Conservation (phyloP, 2,329 filamentous ascomycete species). For the Ceratocystiopsis sp. region DNA sequence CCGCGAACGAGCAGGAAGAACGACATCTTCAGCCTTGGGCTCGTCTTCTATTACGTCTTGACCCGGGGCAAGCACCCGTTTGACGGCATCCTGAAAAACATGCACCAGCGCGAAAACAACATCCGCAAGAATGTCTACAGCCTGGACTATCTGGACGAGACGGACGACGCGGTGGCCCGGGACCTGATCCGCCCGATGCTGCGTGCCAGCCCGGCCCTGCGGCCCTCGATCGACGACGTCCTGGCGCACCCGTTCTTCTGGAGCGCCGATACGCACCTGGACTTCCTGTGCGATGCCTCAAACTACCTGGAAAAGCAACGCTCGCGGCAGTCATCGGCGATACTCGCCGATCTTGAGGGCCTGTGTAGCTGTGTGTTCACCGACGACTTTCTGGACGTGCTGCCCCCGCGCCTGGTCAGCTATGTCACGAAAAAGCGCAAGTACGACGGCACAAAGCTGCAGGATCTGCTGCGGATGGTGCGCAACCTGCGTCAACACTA, state of each 20-base stretch:
- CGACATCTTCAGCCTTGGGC: slow-evolving; percentile 90
- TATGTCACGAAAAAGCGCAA: slow-evolving; percentile 88
- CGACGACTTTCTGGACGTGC: slow-evolving; percentile 59
- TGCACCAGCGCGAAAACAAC: slow-evolving; percentile 92
- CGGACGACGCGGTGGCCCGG: slow-evolving; percentile 73
- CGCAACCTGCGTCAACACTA: slow-evolving; percentile 97
- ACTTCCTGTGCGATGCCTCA: slow-evolving; percentile 89
- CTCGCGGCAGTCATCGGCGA: slow-evolving; percentile 56
- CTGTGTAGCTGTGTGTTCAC: slow-evolving; percentile 34
- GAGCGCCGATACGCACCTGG: slow-evolving; percentile 71
- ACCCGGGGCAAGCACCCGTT: slow-evolving; percentile 87
- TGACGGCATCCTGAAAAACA: slow-evolving; percentile 53
- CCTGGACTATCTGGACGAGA: slow-evolving; percentile 49
- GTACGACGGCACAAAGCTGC: slow-evolving; percentile 67
- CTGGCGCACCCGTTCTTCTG: slow-evolving; percentile 96
- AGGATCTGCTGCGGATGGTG: slow-evolving; percentile 76
- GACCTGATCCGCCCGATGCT: slow-evolving; percentile 77
- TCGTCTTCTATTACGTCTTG: slow-evolving; percentile 98
- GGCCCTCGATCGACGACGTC: slow-evolving; percentile 61
- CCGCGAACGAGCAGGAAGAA: slow-evolving; percentile 87
- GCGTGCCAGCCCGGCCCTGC: slow-evolving; percentile 30
- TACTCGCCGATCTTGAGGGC: slow-evolving; percentile 38
- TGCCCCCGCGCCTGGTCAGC: slow-evolving; percentile 61
- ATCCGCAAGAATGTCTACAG: slow-evolving; percentile 80
- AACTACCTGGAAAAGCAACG: slow-evolving; percentile 93